A percentile compares a stretch with the other conserved stretches of the same genome.
Evolutionary conservation across 768 basidiomycete species (phyloP).

Genomic region (Pleurotus cornucopiae): DNA sequence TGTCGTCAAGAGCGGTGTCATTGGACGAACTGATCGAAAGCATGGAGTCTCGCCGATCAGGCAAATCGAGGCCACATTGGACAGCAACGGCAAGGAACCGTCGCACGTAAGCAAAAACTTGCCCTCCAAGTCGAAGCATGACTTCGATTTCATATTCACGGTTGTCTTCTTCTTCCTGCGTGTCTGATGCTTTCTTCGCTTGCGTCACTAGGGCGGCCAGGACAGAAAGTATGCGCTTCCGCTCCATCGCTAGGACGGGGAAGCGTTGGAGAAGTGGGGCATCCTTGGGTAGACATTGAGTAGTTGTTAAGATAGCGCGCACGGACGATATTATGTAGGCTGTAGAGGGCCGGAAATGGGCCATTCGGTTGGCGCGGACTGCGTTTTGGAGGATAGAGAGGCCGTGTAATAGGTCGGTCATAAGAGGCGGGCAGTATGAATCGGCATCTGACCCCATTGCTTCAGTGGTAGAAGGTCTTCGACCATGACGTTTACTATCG

Average conservation of each 20-base stretch:
- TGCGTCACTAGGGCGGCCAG: conserved; percentile 82
- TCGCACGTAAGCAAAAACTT: conserved; percentile 77
- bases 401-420: conserved; percentile 82
- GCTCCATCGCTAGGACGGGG: conserved; percentile 66
- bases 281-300: conserved; percentile 82
- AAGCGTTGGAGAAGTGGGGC: conserved; percentile 65
- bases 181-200: conserved; percentile 63
- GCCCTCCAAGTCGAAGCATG: conserved; percentile 79
- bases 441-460: conserved; percentile 46
- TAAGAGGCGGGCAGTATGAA: conserved; percentile 71
- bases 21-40: conserved; percentile 24
- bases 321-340: conserved; percentile 95
- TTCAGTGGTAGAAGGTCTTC: conserved; percentile 41
- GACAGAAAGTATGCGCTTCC: conserved; percentile 77
- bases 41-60: conserved; percentile 38
- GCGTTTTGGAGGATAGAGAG: conserved; percentile 84
- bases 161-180: conserved; percentile 36
- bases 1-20: conserved; percentile 22
- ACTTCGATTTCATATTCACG: conserved; percentile 57
- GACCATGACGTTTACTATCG: conserved; percentile 25
- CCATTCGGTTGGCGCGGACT: conserved; percentile 66
- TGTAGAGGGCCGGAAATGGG: conserved; percentile 91
- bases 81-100: conserved; percentile 74
- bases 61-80: conserved; percentile 70
- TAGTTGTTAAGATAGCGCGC: conserved; percentile 76